Percentiles rank a stretch among this genome's conserved stretches.
Conservation (phyloP, 345 rosid species). For the Citrus trifoliata region DNA sequence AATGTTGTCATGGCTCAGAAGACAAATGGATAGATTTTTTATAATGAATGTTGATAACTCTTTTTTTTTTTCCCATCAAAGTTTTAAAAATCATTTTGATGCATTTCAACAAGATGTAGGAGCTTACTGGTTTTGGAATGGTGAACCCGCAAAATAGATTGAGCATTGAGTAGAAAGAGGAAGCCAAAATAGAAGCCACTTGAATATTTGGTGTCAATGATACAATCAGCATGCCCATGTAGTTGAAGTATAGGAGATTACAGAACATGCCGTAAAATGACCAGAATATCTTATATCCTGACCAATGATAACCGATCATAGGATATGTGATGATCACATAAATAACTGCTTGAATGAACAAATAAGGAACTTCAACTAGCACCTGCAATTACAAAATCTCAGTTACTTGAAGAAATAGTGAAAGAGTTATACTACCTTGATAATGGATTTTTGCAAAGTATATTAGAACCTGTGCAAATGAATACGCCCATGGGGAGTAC, state of each 20-base stretch:
- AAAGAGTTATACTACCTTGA: too few species aligned
- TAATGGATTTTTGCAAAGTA: neutral
- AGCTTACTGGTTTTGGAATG: conserved; percentile 28
- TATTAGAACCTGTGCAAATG: conserved; percentile 21
- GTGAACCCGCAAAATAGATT: conserved; percentile 37
- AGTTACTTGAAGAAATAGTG: neutral
- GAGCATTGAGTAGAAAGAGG: conserved; percentile 25
- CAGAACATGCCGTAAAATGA: conserved; percentile 25
- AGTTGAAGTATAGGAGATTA: conserved; percentile 28
- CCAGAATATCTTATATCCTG: conserved; percentile 36
- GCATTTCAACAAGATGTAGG: neutral
- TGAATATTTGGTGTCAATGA: conserved; percentile 32
- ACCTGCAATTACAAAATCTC: conserved; percentile 6
- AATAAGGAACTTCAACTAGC: conserved; percentile 27
- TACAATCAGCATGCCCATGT: conserved; percentile 32
- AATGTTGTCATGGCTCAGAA: too few species aligned
- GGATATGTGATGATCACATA: conserved; percentile 35
- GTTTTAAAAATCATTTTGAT: neutral
- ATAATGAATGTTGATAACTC: neutral
- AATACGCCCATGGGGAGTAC: conserved; percentile 24
- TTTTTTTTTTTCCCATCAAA: too few species aligned
- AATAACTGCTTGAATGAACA: conserved; percentile 15
- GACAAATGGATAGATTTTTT: neutral
- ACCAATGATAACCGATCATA: conserved; percentile 30
- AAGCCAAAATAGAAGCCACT: conserved; percentile 30